These are phyloP conservation scores for Colletotrichum sp. DNA, from an alignment of 2,329 filamentous ascomycete genomes.

Conservation along the genomic window DNA sequence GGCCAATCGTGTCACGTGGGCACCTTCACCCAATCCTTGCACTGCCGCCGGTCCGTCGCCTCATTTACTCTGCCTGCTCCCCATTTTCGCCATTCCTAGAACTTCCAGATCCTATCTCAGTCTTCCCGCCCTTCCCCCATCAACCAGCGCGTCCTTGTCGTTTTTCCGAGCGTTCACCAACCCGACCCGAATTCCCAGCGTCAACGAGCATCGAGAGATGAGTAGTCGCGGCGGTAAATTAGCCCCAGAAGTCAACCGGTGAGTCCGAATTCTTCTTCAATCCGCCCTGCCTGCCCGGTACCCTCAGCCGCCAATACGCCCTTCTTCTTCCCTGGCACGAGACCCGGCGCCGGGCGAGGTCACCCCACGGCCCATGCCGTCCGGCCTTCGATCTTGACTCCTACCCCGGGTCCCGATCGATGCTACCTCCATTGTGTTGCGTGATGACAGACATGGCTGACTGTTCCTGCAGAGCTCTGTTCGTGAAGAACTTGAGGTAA, in stretches of 20 bases:
- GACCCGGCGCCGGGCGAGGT: conserved; percentile 5
- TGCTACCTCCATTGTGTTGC: background rate
- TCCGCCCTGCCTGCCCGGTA: background rate
- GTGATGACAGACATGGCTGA: conserved; percentile 31
- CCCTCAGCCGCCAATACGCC: background rate
- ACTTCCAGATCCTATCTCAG: conserved; percentile 20
- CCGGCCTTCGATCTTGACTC: background rate
- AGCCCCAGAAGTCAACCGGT: conserved; percentile 99
- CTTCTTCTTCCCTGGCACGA: conserved; percentile 8
- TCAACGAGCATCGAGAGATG: conserved; percentile 72
- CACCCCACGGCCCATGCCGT: conserved; percentile 8
- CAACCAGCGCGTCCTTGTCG: conserved; percentile 28
- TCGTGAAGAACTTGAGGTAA: conserved; percentile 99
- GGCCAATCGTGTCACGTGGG: conserved; percentile 3
- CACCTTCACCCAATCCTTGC: conserved; percentile 14
- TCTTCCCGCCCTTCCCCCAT: conserved; percentile 21
- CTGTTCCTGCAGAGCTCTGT: conserved; percentile 78
- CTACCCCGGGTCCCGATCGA: background rate
- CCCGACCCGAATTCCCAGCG: conserved; percentile 16
- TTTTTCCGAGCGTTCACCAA: conserved; percentile 25
- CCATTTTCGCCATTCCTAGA: conserved; percentile 21
- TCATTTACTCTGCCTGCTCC: conserved; percentile 23
- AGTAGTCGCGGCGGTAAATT: conserved; percentile 97
- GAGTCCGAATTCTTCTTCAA: conserved; percentile 40
- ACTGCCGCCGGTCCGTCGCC: conserved; percentile 19